Conservation (phyloP, 1,284 basidiomycete species). For the Ustanciosporium gigantosporum region DNA sequence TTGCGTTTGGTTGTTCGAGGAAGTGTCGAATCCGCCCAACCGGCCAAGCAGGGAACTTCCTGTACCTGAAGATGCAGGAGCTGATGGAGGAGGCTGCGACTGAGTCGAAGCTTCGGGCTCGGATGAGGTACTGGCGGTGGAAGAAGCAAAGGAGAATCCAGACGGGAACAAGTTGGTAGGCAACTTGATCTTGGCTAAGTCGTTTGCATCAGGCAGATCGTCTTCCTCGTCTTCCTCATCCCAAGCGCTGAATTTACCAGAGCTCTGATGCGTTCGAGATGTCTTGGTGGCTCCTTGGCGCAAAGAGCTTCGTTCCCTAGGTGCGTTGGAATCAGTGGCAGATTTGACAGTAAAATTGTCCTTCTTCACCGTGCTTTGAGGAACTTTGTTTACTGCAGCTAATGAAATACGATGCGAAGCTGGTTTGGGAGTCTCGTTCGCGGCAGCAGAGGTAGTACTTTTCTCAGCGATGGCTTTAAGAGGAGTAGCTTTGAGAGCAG, state of each 20-base stretch:
- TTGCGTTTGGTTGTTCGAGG: slow-evolving; percentile 30
- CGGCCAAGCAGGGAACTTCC: slow-evolving; percentile 32
- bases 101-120: not conserved
- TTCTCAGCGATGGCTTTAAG: too few relatives aligned
- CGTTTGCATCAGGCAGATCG: slow-evolving; percentile 48
- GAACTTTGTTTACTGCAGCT: slow-evolving; percentile 22
- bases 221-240: slow-evolving; percentile 58
- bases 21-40: slow-evolving; percentile 39
- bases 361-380: slow-evolving; percentile 19
- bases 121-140: too few relatives aligned
- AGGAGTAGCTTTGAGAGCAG: slow-evolving; percentile 32
- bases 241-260: slow-evolving; percentile 52
- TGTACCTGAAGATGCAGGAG: slow-evolving; percentile 3
- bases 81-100: not conserved
- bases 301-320: slow-evolving; percentile 47
- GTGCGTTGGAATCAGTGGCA: slow-evolving; percentile 16
- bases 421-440: slow-evolving; percentile 21
- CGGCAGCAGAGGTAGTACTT: slow-evolving; percentile 3
- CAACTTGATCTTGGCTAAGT: slow-evolving; percentile 57
- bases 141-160: slow-evolving; percentile 48
- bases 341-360: slow-evolving; percentile 46
- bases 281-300: slow-evolving; percentile 53
- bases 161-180: slow-evolving; percentile 52
- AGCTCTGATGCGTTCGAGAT: slow-evolving; percentile 48
- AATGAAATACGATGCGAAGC: slow-evolving; percentile 29